A percentile compares a stretch with the other conserved stretches of the same genome.
These are phyloP conservation scores for Sporothrix sp. DNA, from an alignment of 2,329 filamentous ascomycete genomes.

Conservation along the genomic window DNA sequence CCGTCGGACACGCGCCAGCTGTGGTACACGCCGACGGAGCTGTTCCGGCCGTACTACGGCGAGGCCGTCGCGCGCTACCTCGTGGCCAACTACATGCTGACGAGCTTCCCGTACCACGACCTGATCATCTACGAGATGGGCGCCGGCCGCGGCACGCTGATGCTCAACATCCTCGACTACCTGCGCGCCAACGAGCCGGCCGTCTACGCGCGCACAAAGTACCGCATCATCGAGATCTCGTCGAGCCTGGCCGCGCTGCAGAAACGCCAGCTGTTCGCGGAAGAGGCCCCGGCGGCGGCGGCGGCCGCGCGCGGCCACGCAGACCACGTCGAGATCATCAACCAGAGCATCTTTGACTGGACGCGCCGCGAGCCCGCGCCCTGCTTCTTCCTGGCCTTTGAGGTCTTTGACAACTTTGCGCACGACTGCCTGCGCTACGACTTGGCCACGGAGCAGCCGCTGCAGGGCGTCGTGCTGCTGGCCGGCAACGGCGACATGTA, in stretches of 20 bases:
- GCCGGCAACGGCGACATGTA: constrained; percentile 81
- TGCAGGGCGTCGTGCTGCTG: constrained; percentile 84
- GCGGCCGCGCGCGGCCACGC: constrained; percentile 60
- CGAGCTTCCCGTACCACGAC: constrained; percentile 90
- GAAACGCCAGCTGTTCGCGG: constrained; percentile 47
- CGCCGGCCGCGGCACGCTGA: constrained; percentile 90
- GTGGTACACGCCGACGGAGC: constrained; percentile 96
- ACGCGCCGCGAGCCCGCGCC: constrained; percentile 75
- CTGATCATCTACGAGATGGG: constrained; percentile 98
- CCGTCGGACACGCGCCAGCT: constrained; percentile 70
- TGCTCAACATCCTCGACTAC: constrained; percentile 96
- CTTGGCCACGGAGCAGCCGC: constrained; percentile 63
- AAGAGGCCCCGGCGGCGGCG: not conserved
- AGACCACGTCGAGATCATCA: constrained; percentile 87
- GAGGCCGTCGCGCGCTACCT: constrained; percentile 96
- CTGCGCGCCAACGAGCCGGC: constrained; percentile 82
- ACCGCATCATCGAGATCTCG: constrained; percentile 93
- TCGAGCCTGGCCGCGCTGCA: constrained; percentile 70
- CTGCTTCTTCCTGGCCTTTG: constrained; percentile 95
- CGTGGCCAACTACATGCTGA: constrained; percentile 90
- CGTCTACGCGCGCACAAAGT: constrained; percentile 88
- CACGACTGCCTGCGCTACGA: constrained; percentile 94
- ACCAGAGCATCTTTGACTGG: constrained; percentile 94
- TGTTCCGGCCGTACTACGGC: constrained; percentile 93
- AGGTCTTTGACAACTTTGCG: constrained; percentile 97